A percentile compares a stretch with the other conserved stretches of the same genome.
Conservation (phyloP, 306 rosid species). For the Parietaria judaica region DNA sequence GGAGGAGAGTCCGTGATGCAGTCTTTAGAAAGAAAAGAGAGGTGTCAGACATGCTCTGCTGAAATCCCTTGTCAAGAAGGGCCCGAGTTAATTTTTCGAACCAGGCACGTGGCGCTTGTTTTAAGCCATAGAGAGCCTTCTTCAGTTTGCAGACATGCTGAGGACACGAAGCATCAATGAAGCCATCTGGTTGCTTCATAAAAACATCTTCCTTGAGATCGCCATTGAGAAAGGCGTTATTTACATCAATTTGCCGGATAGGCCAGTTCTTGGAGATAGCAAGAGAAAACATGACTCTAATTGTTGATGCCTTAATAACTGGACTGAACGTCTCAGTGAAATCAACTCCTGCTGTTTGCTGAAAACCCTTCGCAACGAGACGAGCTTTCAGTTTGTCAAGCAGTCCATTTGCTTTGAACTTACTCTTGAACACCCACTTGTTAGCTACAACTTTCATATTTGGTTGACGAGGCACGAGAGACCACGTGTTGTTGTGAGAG, state of each 20-base stretch:
- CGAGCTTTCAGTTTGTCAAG: neutral
- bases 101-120: neutral
- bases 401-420: neutral
- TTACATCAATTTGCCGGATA: neutral
- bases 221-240: slow-evolving; percentile 1
- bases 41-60: neutral
- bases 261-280: neutral
- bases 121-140: neutral
- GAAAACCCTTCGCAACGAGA: neutral
- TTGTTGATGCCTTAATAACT: neutral
- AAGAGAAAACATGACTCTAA: neutral
- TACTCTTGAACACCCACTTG: neutral
- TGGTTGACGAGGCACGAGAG: neutral
- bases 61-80: neutral
- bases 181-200: neutral
- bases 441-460: neutral
- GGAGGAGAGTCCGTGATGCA: neutral
- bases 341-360: neutral
- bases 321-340: neutral
- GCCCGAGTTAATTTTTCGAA: neutral
- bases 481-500: neutral
- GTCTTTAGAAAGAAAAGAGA: neutral
- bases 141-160: neutral
- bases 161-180: neutral
- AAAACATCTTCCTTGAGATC: neutral